Base-by-base conservation (phyloP, 1,284 basidiomycete species). In the Boletellus sp. region DNA sequence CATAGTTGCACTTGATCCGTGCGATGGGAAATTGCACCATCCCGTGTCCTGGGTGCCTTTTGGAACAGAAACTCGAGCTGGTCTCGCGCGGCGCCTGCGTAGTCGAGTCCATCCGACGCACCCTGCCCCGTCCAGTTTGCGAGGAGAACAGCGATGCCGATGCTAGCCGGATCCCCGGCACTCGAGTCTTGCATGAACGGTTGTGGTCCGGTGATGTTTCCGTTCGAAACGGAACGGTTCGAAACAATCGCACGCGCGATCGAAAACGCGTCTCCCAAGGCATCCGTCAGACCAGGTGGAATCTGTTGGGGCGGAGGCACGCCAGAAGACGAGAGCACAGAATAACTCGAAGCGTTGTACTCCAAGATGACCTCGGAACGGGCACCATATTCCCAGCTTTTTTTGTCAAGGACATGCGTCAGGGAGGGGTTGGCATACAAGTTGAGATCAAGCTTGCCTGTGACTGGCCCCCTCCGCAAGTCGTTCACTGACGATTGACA, bases 1-100 rank as follows among this genome's bases (percentile, higher is more conserved):
- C 88, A 90, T 13, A 90, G 74, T 61, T 91, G 86, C 3, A 88
- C 72, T 61, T 86, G 71, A 2, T 75, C 73, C 11, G 73, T 73
- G 2, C 86, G 76, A 67, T 95, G 93, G 3, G 89, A 93, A 32
- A 95, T 84, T 0, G 92, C 92, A 2, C 92, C 92, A 56, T 89
- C 81, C 2, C 61, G 58, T 3, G 87, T 83, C 64, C 76, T 76
- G 5, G 92, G 89, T 1, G 87, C 90, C 0, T 72, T 69, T 32
- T 78, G 67, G 38, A 90, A 71, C 26, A 94, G 68, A 63, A 80
- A 95, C 33, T 86, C 71, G 28, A 96, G 73, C 70, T 97, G 85
- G 43, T 81, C 79, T 52, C 61, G 66, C 6, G 88, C 91, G 6
- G 91, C 89, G 1, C 74, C 74, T 0, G 74, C 77, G 68, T 88